Conservation (phyloP, 495 filamentous ascomycete species). For the Penicillium nucicola region DNA sequence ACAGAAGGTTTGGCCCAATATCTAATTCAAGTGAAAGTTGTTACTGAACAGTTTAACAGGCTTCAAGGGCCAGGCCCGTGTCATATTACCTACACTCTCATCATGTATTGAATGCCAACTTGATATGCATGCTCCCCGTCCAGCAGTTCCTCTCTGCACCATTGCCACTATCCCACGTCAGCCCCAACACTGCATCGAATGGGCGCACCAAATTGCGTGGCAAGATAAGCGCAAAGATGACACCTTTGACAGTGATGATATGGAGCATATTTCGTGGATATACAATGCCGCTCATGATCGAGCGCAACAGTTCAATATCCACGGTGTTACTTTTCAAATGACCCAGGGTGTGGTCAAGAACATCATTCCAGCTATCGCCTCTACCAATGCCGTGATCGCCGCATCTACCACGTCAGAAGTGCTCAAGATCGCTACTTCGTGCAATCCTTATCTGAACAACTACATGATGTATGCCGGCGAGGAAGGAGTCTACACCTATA, state of each 20-base stretch:
- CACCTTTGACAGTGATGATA: constrained; percentile 88
- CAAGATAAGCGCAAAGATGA: constrained; percentile 54
- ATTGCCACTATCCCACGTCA: constrained; percentile 95
- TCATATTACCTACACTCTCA: constrained; percentile 86
- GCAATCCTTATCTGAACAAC: constrained; percentile 80
- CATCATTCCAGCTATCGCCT: constrained; percentile 98
- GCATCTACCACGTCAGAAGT: constrained; percentile 95
- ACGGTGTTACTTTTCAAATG: constrained; percentile 91
- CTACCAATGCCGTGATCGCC: constrained; percentile 95
- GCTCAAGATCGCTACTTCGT: constrained; percentile 83
- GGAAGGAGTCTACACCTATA: constrained; percentile 93
- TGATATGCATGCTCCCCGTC: constrained; percentile 93
- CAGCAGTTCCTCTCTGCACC: constrained; percentile 94
- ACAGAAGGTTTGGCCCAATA: constrained; percentile 68
- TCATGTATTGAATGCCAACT: constrained; percentile 98
- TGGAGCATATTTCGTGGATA: constrained; percentile 96
- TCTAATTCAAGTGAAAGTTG: not conserved
- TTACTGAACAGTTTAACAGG: constrained; percentile 42
- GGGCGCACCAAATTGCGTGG: constrained; percentile 92
- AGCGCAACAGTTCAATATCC: constrained; percentile 84
- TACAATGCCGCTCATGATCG: constrained; percentile 81
- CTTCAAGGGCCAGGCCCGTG: constrained; percentile 95
- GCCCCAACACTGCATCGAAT: constrained; percentile 98
- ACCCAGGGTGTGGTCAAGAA: constrained; percentile 99
- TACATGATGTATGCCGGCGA: constrained; percentile 99